Evolutionary conservation across 202 grass and related monocot species (phyloP).

Genomic region (Eragrostis tef): DNA sequence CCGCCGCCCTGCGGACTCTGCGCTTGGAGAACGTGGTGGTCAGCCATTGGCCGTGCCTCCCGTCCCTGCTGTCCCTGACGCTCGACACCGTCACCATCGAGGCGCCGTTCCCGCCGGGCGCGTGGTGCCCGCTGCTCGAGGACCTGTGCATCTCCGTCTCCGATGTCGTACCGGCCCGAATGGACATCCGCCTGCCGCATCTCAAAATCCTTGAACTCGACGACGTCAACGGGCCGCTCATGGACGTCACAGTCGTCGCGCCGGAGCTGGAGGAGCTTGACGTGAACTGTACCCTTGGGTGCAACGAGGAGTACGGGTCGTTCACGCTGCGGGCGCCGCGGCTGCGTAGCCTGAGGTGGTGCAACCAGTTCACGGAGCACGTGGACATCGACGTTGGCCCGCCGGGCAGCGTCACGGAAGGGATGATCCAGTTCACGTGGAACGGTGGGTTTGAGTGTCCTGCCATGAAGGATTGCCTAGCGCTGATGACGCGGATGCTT

Average conservation of each 20-base stretch:
- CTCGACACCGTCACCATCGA: not conserved
- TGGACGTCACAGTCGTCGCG: not conserved
- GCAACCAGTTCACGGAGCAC: not conserved
- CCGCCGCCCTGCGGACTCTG: no score
- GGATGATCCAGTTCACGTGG: not conserved
- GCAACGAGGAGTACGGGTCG: not conserved
- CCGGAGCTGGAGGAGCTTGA: not conserved
- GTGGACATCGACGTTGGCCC: conserved; percentile 8
- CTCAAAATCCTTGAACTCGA: not conserved
- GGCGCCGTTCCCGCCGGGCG: not conserved
- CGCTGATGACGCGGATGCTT: not conserved
- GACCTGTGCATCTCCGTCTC: not conserved
- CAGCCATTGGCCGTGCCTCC: no score
- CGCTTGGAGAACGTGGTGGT: no score
- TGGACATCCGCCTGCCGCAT: not conserved
- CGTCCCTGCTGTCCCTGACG: not conserved
- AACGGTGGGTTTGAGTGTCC: no score
- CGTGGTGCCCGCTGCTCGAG: conserved; percentile 8
- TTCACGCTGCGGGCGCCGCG: conserved; percentile 2
- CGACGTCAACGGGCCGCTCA: not conserved
- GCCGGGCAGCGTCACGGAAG: not conserved
- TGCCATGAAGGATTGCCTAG: not conserved
- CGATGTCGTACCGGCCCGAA: not conserved
- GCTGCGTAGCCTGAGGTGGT: not conserved
- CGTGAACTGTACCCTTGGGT: not conserved